Base-by-base conservation (phyloP, 2,329 filamentous ascomycete species). In the Capronia americana region DNA sequence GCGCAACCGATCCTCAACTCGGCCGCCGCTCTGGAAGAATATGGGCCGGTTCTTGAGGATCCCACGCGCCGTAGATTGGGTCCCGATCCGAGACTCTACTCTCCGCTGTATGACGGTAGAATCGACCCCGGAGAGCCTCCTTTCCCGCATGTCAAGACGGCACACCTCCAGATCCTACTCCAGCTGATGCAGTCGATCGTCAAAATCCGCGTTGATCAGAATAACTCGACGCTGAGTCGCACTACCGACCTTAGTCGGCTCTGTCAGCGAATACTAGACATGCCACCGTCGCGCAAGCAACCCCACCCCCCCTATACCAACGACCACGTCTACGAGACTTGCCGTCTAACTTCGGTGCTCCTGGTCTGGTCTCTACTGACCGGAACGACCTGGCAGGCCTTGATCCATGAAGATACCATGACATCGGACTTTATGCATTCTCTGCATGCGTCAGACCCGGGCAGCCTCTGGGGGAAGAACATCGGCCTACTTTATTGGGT, bases 401-500 rank as follows among this genome's bases (percentile, higher is more conserved):
- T 48, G 20, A 17, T 48, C 7, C 17, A 48, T 48, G 7, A 48
- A 48, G 20, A 23, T 10, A n/a, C 7, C 20, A 48, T 48, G 14
- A 5, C 8, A 48, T 23, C 44, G 44, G 44, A 48, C 20, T 48
- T 48, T 23, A 48, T 48, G 44, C 44, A 12, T 5, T 17, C 44
- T n/a, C 44, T 48, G 44, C 44, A n/a, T 23, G 44, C 44, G 4
- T 48, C 44, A 10, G 51, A 54, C 24, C 51, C 26, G 12, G 51
- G 51, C 4, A 54, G 51, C 24, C 51, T 54, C 12, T 54, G 51
- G 51, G 51, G 51, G 12, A 30, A 54, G 24, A 30, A 54, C 11
- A 20, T 54, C 24, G 51, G 51, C 17, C 14, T 54, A 6, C 51
- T 54, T 6, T 54, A 54, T 30, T 54, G 51, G 51, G 26, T 54